Evolutionary conservation across 345 rosid genomes (phyloP), one percentile per base, ranked within the genome.

Genomic region (Luvunga scandens): DNA sequence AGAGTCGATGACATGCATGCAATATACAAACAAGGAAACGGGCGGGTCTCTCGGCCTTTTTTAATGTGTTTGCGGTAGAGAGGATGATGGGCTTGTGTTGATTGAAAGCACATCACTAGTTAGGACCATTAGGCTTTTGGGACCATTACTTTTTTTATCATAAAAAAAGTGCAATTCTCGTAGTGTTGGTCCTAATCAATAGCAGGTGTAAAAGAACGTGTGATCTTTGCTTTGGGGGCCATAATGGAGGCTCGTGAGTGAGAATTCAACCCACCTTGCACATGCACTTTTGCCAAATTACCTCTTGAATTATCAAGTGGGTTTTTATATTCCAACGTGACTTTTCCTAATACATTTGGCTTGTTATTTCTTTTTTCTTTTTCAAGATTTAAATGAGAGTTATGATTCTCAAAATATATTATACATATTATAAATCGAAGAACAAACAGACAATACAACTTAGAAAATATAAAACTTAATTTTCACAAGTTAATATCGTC

Each of bases 161-260:
- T 12, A 72, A 22, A 72, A 22, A 72, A 72, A 34, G 76, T 72
- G 74, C 73, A 70, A 6, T 24, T 4, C 56, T 24, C 27, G 21
- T 75, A 66, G 86, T 69, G 79, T 76, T 77, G 83, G 83, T 81
- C 84, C 65, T 38, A 76, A 81, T 84, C 84, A 77, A 79, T 28
- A 60, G 27, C 28, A 62, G 50, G 39, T 73, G 76, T 69, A 77
- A 69, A 73, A 75, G 61, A 56, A 57, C 57, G 66, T 21, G 34
- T 70, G 57, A 3, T 0, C 24, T 34, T 53, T 36, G 83, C 34
- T 74, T 36, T 21, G 21, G 65, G 76, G 65, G 77, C 79, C 69
- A 74, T 61, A 25, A 50, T 77, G 60, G 62, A 69, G 31, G 68
- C 25, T 30, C 27, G 73, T 27, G 71, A 66, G n/a, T 14, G 67